A percentile compares a stretch with the other conserved stretches of the same genome.
phyloP scores from a whole-genome alignment of 2,329 filamentous ascomycete species.

The Botrytis squamosa region DNA sequence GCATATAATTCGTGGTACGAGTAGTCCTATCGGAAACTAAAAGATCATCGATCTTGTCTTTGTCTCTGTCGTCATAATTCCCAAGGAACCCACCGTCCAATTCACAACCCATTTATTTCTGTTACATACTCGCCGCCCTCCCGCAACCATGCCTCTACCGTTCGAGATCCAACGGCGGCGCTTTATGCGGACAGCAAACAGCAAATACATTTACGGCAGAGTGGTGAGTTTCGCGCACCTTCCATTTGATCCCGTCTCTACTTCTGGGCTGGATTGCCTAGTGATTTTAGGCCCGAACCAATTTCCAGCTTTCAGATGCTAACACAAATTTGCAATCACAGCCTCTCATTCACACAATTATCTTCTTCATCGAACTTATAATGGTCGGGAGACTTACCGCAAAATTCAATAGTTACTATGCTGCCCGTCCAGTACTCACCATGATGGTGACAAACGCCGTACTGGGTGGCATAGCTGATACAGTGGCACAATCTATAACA shows the following conservation, averaged over 20 bases:
- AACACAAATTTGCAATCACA: conserved; percentile 43
- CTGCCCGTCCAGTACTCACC: conserved; percentile 89
- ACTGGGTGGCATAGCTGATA: conserved; percentile 92
- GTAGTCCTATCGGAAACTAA: background rate
- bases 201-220: conserved; percentile 70
- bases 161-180: conserved; percentile 60
- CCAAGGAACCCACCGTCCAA: conserved; percentile 3
- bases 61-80: conserved; percentile 19
- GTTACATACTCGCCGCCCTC: background rate
- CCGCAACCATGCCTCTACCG: conserved; percentile 46
- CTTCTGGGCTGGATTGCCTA: background rate
- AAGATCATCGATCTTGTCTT: conserved; percentile 13
- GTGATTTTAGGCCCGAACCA: background rate
- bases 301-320: conserved; percentile 4
- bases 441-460: conserved; percentile 99
- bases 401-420: conserved; percentile 93
- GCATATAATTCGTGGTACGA: background rate
- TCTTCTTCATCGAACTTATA: conserved; percentile 86
- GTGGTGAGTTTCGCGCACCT: conserved; percentile 56
- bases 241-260: background rate
- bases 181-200: conserved; percentile 64
- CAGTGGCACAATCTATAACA: conserved; percentile 89
- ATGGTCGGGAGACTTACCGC: conserved; percentile 78
- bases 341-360: conserved; percentile 82
- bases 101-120: conserved; percentile 6